Evolutionary conservation across 1,284 basidiomycete genomes (phyloP), one percentile per base, ranked within the genome.

Genomic region (Microbotryum lychnidis-dioicae): DNA sequence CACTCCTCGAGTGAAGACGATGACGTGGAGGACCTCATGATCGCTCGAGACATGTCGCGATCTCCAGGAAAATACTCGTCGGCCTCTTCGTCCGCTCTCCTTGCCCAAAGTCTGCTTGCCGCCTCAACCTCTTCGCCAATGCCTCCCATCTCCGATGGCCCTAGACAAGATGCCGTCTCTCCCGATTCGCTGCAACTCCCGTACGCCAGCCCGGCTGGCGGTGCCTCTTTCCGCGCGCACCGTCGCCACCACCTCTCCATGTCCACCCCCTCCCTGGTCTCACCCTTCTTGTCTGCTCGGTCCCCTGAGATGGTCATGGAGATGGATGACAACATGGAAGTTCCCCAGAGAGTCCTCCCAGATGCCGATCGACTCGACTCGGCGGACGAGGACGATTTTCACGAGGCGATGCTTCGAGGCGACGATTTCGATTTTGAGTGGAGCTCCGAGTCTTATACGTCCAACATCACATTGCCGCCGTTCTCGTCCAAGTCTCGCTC

Each of bases 351-450:
- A 23, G n/a, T 14, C 50, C 23, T 47, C 1, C 21, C 21, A 50
- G 53, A 45, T 3, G 31, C 37, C 14, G 58, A 60, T 56, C 60
- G 20, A 50, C 58, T 14, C 23, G 57, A 49, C 33, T 49, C 60
- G 6, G 14, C 56, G 3, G 23, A 66, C 48, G 64, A 65, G 50
- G 66, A 66, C 47, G 67, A 68, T 54, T 66, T 63, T 47, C 64
- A 68, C 55, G 67, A 68, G 31, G 62, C 67, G 7, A 66, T 66
- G 64, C 64, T 68, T 18, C 64, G 58, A 25, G 67, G 62, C 51
- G 67, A 63, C 62, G 57, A 55, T 21, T 64, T 68, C 33, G 67
- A 68, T 42, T 68, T 68, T 37, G 67, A 68, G 47, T 68, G 67
- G 67, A 62, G 67, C 9, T 47, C 50, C 37, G 67, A 66, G 20